Evolutionary conservation across 1,139 yeast genomes (phyloP), one percentile per base, ranked within the genome.

Genomic region (Hemisphaericaspora subhashii): DNA sequence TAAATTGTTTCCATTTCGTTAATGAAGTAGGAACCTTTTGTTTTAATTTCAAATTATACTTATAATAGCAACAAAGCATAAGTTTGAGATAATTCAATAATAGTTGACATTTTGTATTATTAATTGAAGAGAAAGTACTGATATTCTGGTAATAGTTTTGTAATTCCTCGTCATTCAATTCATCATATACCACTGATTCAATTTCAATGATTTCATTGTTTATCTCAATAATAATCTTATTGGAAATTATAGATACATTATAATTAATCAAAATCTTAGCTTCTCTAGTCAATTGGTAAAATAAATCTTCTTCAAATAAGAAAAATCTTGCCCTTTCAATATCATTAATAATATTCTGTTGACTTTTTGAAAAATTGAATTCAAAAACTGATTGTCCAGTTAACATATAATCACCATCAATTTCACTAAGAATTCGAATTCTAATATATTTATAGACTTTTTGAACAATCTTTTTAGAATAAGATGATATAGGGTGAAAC

Each of bases 231-330:
- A 86, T 72, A 47, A 81, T 82, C 40, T 83, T 77, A 50, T 80
- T 83, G 39, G 81, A 78, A 29, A 79, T 80, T 7, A 87, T 77
- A 17, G 75, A 72, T 3, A 87, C 94, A 42, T 85, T 83, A 51
- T 83, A 81, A 27, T 89, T 79, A n/a, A 85, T 72, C 44, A 90
- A 65, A 7, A 74, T 58, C 34, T 83, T 74, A 0, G 96, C 89
- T 59, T 90, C 98, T 45, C 83, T 76, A 23, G 83, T 74, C 44
- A 90, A 63, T 50, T 83, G 88, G 55, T 79, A 77, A 50, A 78
- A 80, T 35, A 85, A 67, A 55, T 90, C 98, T 52, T 87, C 94
- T 54, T 90, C 98, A 64, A 90, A 90, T 7, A 90, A 67, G 45
- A 81, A 79, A 48, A 75, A 82, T 37, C 96, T 68, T 0, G 87